phyloP scores from a whole-genome alignment of 1,139 yeast genomes.

The Yamadazyma atlantica region DNA sequence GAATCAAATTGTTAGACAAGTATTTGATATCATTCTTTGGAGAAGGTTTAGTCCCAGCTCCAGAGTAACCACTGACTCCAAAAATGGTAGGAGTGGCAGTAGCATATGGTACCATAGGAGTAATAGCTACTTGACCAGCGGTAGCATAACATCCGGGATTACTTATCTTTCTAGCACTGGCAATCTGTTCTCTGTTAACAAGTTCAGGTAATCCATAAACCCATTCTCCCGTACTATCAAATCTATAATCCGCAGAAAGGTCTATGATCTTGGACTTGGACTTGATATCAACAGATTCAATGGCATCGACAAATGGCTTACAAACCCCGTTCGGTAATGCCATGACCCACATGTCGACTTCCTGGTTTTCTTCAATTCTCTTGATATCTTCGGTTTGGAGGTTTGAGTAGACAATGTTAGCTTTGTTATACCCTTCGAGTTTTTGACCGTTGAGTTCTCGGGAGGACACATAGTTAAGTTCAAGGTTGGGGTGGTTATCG shows the following conservation, averaged over 20 bases:
- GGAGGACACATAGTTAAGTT: conserved; percentile 89
- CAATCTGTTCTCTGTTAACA: conserved; percentile 62
- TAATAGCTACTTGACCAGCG: conserved; percentile 90
- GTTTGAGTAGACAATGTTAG: conserved; percentile 77
- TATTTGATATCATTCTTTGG: conserved; percentile 85
- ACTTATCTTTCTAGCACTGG: conserved; percentile 78
- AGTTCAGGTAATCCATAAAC: conserved; percentile 88
- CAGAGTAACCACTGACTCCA: conserved; percentile 97
- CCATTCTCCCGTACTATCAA: conserved; percentile 88
- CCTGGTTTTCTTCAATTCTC: conserved; percentile 69
- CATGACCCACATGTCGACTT: conserved; percentile 97
- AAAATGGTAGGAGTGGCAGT: conserved; percentile 78
- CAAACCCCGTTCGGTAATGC: conserved; percentile 98
- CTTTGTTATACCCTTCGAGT: conserved; percentile 82
- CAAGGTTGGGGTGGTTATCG: conserved; percentile 83
- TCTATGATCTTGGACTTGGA: conserved; percentile 80
- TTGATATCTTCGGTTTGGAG: conserved; percentile 85
- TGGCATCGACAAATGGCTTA: conserved; percentile 94
- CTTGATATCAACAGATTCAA: conserved; percentile 58
- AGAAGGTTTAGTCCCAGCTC: conserved; percentile 98
- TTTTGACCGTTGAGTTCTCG: conserved; percentile 90
- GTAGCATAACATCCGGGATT: conserved; percentile 99
- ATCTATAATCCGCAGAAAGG: conserved; percentile 93
- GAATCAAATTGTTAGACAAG: conserved; percentile 80
- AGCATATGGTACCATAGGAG: conserved; percentile 69